phyloP scores from a whole-genome alignment of 192 early-diverging fungal genomes.

The Coemansia erecta region DNA sequence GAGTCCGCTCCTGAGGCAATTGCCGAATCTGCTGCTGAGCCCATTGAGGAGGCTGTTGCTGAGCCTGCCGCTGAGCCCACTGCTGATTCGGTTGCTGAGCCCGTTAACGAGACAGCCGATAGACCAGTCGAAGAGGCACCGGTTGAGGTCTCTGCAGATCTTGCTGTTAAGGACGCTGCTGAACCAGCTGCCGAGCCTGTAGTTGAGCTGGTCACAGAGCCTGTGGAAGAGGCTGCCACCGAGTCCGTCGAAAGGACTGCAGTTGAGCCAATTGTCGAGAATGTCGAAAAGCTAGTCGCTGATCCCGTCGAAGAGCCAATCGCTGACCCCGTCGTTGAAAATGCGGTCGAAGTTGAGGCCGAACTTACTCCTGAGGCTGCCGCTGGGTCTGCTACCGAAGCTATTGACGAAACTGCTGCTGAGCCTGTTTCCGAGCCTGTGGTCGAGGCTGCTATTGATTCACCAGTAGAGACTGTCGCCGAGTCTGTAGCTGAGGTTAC shows the following conservation, averaged over 20 bases:
- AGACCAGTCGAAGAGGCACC: background rate
- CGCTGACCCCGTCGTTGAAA: background rate
- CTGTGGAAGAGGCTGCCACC: background rate
- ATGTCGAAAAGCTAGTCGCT: background rate
- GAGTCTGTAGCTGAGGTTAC: background rate
- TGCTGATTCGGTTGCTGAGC: constrained; percentile 2
- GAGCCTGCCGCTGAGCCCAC: background rate
- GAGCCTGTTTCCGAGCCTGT: background rate
- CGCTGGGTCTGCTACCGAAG: background rate
- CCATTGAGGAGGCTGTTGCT: constrained; percentile 5
- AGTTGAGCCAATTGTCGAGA: constrained; percentile 6
- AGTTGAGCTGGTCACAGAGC: background rate
- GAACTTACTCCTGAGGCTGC: background rate
- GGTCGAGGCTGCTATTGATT: background rate
- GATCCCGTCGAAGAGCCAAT: background rate
- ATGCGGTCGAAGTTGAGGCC: background rate
- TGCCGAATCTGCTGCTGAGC: background rate
- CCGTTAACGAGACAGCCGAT: background rate
- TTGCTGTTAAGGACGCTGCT: background rate
- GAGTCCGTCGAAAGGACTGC: no score
- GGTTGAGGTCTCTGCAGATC: background rate
- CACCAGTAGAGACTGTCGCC: background rate
- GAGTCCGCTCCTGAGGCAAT: background rate
- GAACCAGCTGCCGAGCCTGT: background rate
- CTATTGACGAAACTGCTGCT: background rate